Conservation (phyloP, 108 stramenopile genomes). For the Nitzschia inconspicua region DNA sequence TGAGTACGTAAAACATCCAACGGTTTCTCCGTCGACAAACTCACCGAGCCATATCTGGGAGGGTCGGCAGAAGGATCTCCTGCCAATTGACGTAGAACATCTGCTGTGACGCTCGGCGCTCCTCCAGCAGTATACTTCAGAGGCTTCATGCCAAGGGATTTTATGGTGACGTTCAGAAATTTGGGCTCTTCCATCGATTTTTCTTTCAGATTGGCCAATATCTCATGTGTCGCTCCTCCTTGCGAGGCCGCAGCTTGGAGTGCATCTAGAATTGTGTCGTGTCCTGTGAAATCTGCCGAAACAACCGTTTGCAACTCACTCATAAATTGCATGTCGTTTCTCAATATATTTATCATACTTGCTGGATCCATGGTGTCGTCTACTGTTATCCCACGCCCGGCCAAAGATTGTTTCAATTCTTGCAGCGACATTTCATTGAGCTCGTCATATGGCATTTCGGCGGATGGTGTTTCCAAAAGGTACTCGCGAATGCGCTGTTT, state of each 20-base stretch:
- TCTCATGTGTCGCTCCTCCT: conserved; percentile 43
- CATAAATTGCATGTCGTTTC: conserved; percentile 45
- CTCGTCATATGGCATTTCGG: conserved; percentile 40
- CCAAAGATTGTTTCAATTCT: conserved; percentile 64
- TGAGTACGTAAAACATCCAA: background rate
- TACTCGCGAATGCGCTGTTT: conserved; percentile 69
- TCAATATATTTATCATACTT: conserved; percentile 46
- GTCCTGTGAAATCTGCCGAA: conserved; percentile 28
- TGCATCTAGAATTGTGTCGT: conserved; percentile 50
- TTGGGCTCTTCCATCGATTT: conserved; percentile 64
- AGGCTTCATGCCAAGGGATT: conserved; percentile 80
- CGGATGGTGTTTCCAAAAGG: conserved; percentile 33
- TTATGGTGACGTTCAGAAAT: conserved; percentile 79
- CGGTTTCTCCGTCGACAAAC: conserved; percentile 6
- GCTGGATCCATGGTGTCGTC: conserved; percentile 39
- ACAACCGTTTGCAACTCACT: conserved; percentile 39
- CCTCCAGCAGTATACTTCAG: conserved; percentile 82
- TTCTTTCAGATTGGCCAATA: conserved; percentile 44
- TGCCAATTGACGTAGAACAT: conserved; percentile 80
- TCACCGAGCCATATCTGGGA: conserved; percentile 83
- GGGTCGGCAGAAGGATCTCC: conserved; percentile 85
- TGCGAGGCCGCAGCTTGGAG: conserved; percentile 48
- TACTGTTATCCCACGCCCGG: conserved; percentile 45
- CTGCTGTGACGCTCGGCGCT: conserved; percentile 87
- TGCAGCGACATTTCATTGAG: conserved; percentile 72